Evolutionary conservation across 257 asterid species (phyloP).

Genomic region (Solanum gracilifrons): DNA sequence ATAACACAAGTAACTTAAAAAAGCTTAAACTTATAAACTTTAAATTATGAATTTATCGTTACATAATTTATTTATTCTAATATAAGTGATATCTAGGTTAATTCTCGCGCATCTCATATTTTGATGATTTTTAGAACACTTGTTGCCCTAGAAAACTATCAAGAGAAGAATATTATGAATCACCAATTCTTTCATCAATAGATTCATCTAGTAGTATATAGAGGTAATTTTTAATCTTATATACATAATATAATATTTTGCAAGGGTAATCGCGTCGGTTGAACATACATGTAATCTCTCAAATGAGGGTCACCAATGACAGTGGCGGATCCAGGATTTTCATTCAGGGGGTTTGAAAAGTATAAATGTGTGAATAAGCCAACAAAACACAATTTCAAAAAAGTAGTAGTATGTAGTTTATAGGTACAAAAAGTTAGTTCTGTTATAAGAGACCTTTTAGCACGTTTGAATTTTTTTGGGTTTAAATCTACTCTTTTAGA

Average conservation of each 20-base stretch:
- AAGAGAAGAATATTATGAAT: background rate
- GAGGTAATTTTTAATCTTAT: background rate
- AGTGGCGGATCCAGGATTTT: accelerated
- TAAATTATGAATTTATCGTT: background rate
- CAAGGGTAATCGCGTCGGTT: background rate
- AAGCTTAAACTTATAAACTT: background rate
- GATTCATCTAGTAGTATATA: background rate
- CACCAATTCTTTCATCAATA: background rate
- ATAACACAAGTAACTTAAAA: background rate
- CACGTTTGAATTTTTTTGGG: no score
- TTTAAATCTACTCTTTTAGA: no score
- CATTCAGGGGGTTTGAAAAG: no score
- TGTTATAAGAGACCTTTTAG: background rate
- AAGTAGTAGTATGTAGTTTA: no score
- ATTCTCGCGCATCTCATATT: background rate
- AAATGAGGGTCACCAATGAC: background rate
- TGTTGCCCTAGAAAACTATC: background rate
- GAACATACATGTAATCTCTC: background rate
- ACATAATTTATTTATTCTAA: no score
- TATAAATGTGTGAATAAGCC: no score
- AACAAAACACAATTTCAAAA: background rate
- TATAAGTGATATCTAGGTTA: background rate
- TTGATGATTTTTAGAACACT: background rate
- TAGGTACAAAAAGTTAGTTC: background rate
- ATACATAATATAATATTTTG: background rate